Conservation (phyloP, 169 alveolate species). For the Plasmodium gonderi region DNA sequence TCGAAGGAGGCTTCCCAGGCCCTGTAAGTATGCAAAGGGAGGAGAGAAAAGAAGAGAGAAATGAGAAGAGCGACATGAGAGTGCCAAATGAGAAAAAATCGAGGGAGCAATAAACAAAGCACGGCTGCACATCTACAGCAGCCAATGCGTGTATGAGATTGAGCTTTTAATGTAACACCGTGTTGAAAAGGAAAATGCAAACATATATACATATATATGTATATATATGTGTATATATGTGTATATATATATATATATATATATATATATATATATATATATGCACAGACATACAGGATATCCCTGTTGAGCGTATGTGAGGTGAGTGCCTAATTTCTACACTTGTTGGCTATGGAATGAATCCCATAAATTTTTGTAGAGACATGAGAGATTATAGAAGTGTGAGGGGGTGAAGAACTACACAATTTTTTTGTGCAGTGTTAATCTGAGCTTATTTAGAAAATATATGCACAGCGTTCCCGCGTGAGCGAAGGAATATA, state of each 20-base stretch:
- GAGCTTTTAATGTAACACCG: not conserved
- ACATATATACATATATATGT: not conserved
- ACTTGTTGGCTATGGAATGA: too few species aligned
- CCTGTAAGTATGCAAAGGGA: not conserved
- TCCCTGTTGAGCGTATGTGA: not conserved
- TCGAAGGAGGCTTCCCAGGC: constrained; percentile 27
- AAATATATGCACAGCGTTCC: too few species aligned
- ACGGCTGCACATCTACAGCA: not conserved
- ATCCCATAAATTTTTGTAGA: too few species aligned
- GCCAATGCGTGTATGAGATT: too few species aligned
- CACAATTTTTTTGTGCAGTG: too few species aligned
- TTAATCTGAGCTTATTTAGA: too few species aligned
- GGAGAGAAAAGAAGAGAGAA: not conserved
- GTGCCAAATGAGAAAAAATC: too few species aligned
- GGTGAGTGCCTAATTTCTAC: too few species aligned
- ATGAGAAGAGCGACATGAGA: not conserved
- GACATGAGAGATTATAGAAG: too few species aligned
- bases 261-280: not conserved
- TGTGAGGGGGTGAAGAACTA: too few species aligned
- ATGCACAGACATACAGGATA: not conserved
- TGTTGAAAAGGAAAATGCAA: too few species aligned
- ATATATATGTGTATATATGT: not conserved
- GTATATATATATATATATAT: not conserved
- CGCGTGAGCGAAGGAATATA: too few species aligned
- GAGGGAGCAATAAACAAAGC: not conserved